These are phyloP conservation scores for Phtheirospermum japonicum DNA, from an alignment of 257 asterid species.

Conservation along the genomic window DNA sequence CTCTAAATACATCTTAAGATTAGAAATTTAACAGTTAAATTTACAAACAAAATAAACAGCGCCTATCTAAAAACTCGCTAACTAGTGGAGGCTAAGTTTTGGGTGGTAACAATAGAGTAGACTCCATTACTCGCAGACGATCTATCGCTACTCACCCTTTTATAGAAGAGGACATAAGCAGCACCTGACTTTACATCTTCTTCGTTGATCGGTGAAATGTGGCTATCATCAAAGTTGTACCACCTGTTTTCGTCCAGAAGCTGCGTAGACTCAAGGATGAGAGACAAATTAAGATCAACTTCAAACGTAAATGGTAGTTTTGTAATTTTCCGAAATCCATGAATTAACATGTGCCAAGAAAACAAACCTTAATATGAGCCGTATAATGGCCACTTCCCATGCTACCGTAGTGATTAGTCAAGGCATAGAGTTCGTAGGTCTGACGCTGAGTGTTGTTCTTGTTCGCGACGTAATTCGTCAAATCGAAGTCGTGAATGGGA, in stretches of 20 bases:
- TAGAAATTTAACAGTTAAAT: conserved; percentile 24
- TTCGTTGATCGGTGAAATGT: conserved; percentile 74
- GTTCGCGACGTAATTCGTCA: conserved; percentile 92
- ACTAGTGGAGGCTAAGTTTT: conserved; percentile 31
- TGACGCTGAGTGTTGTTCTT: conserved; percentile 79
- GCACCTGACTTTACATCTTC: conserved; percentile 93
- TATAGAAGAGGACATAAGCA: conserved; percentile 90
- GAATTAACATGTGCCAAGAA: background rate
- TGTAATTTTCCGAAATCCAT: no score
- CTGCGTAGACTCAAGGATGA: no score
- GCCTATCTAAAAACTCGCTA: conserved; percentile 20
- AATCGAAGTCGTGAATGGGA: conserved; percentile 87
- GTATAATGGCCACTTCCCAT: conserved; percentile 99
- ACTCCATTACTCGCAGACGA: conserved; percentile 57
- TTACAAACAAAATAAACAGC: conserved; percentile 32
- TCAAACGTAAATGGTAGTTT: no score
- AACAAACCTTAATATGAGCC: conserved; percentile 82
- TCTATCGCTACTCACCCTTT: conserved; percentile 69
- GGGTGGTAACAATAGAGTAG: conserved; percentile 37
- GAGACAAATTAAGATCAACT: no score
- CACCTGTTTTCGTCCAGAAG: conserved; percentile 89
- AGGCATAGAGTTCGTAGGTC: conserved; percentile 91
- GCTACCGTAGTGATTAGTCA: conserved; percentile 93
- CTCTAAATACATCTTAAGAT: conserved; percentile 23
- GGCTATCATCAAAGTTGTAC: conserved; percentile 97